Percentiles rank a stretch among this genome's conserved stretches.
phyloP scores from a whole-genome alignment of 1,284 basidiomycete genomes.

The Ustilago cynodontis region DNA sequence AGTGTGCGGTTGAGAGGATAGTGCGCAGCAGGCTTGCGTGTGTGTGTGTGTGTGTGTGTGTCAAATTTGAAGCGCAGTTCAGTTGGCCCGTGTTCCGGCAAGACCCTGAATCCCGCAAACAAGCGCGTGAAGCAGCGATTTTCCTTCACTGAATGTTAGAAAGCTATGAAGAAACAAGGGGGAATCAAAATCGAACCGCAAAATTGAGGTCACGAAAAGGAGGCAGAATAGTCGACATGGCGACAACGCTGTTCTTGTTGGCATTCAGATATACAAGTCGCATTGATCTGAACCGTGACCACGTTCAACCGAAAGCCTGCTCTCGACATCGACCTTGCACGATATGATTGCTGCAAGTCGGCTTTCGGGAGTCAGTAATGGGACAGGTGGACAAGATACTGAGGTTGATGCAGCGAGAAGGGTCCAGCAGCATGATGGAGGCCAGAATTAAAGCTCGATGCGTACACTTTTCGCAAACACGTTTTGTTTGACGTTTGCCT shows the following conservation, averaged over 20 bases:
- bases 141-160: conserved; percentile 6
- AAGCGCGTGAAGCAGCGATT: neutral
- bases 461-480: neutral
- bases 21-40: neutral
- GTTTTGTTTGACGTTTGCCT: conserved; percentile 4
- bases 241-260: neutral
- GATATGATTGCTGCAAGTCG: too few species aligned
- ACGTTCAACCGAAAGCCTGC: too few species aligned
- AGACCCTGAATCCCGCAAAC: conserved; percentile 12
- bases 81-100: conserved; percentile 19
- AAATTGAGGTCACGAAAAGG: conserved; percentile 18
- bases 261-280: neutral
- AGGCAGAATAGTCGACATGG: neutral
- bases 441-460: neutral
- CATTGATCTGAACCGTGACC: too few species aligned
- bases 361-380: neutral
- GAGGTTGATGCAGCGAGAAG: too few species aligned
- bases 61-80: neutral
- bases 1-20: neutral
- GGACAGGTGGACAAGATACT: neutral
- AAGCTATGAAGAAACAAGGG: neutral
- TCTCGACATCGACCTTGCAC: too few species aligned
- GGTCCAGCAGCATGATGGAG: neutral
- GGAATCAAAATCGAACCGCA: neutral
- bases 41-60: neutral